These are phyloP conservation scores for Apiosordaria backusii DNA, from an alignment of 495 filamentous ascomycete species.

Conservation along the genomic window DNA sequence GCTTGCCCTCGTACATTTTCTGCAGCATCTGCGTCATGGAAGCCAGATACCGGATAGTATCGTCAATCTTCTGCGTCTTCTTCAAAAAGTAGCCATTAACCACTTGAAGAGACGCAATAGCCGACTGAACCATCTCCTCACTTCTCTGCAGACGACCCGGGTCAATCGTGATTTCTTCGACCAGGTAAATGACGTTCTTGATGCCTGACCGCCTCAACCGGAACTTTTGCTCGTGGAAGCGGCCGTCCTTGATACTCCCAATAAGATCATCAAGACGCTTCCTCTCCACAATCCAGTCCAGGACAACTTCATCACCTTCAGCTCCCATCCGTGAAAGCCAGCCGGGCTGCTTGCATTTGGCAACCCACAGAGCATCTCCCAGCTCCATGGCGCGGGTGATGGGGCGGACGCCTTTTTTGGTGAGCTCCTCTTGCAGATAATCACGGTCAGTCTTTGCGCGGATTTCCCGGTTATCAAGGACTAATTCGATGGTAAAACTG, in stretches of 20 bases:
- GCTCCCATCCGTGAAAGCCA: conserved; percentile 54
- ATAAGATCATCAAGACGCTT: conserved; percentile 81
- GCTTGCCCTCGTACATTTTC: conserved; percentile 57
- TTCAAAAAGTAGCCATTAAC: conserved; percentile 83
- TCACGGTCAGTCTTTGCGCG: conserved; percentile 72
- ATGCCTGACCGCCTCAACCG: conserved; percentile 67
- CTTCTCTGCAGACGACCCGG: conserved; percentile 48
- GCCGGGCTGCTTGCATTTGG: conserved; percentile 59
- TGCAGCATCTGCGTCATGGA: conserved; percentile 69
- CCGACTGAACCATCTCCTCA: conserved; percentile 64
- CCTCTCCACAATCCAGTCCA: conserved; percentile 80
- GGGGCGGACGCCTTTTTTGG: conserved; percentile 60
- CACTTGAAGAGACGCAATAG: conserved; percentile 76
- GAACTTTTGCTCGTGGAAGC: conserved; percentile 85
- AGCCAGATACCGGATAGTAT: conserved; percentile 74
- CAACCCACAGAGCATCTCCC: conserved; percentile 79
- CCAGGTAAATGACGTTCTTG: conserved; percentile 73
- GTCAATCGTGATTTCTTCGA: conserved; percentile 66
- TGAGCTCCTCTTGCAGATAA: conserved; percentile 71
- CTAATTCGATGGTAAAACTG: conserved; percentile 67
- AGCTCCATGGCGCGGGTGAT: conserved; percentile 66
- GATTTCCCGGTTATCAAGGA: conserved; percentile 76
- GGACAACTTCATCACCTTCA: conserved; percentile 71
- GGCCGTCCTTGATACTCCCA: conserved; percentile 74
- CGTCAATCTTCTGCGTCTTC: conserved; percentile 69